phyloP scores from a whole-genome alignment of 2,329 filamentous ascomycete species.

The Bipolaris cookei region DNA sequence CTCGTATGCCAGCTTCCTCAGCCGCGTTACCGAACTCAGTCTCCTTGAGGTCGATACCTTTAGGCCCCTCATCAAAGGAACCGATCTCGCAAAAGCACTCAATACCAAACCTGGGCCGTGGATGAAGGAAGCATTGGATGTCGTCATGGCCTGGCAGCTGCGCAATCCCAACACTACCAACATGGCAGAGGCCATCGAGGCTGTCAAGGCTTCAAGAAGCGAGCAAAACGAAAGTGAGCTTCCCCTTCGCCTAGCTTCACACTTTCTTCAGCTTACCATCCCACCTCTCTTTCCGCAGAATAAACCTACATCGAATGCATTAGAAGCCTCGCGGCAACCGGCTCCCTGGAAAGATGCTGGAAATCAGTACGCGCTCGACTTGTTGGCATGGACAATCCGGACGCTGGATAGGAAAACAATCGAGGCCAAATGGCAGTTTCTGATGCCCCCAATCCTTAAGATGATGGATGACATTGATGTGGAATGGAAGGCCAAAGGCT shows the following conservation, averaged over 20 bases:
- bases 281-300: slow-evolving; percentile 67
- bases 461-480: slow-evolving; percentile 69
- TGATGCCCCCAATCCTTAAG: slow-evolving; percentile 72
- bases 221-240: slow-evolving; percentile 61
- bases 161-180: slow-evolving; percentile 73
- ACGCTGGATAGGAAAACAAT: slow-evolving; percentile 59
- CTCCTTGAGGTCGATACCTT: slow-evolving; percentile 59
- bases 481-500: slow-evolving; percentile 61
- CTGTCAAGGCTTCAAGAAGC: slow-evolving; percentile 50
- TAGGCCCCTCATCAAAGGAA: slow-evolving; percentile 71
- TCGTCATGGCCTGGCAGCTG: slow-evolving; percentile 88
- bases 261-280: slow-evolving; percentile 67
- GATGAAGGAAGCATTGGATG: slow-evolving; percentile 79
- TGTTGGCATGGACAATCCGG: slow-evolving; percentile 67
- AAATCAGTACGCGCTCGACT: slow-evolving; percentile 58
- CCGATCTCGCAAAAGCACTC: slow-evolving; percentile 71
- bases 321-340: slow-evolving; percentile 63
- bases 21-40: slow-evolving; percentile 57
- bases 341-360: slow-evolving; percentile 64
- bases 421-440: slow-evolving; percentile 68
- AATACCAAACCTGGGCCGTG: slow-evolving; percentile 75
- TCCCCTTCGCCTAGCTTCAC: slow-evolving; percentile 55
- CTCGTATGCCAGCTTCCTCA: slow-evolving; percentile 62
- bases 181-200: slow-evolving; percentile 54
- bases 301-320: slow-evolving; percentile 51